Base-by-base conservation (phyloP, 768 basidiomycete species). In the Fomitopsis serialis region DNA sequence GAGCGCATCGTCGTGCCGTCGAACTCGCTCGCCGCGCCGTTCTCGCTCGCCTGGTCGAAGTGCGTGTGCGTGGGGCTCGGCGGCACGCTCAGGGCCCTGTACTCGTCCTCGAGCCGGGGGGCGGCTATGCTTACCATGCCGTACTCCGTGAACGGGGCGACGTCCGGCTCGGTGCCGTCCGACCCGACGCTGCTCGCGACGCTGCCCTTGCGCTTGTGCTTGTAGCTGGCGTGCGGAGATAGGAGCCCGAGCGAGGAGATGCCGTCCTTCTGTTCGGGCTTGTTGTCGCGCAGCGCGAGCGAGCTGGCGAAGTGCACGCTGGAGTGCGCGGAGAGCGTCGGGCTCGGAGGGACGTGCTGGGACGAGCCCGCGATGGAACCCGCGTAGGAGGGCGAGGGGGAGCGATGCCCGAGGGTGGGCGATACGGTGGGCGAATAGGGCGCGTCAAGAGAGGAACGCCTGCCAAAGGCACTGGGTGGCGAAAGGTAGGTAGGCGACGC, bases 261-360 rank as follows among this genome's bases (percentile, higher is more conserved):
- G n/a, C 80, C 87, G 25, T 69, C 73, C 29, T 68, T 72, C 32
- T 77, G 76, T 21, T 85, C 78, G 0, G 87, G 89, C 37, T 78
- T 76, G 61, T 90, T 91, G 42, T 84, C 80, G 35, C 90, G 81
- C 45, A 92, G 64, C 3, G 76, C 75, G 3, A 81, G 70, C 7
- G 82, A 72, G 2, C 79, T 77, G 29, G 63, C 67, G 54, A 85
- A 89, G 32, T 82, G 79, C 0, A 79, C 76, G 0, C 81, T 81
- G 2, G 85, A 87, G 15, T 74, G 76, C 15, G 85, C 87, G 0
- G 90, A 89, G 10, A 89, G 74, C 0, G 89, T 90, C 1, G 89
- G 90, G 0, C 89, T 92, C 0, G 89, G 88, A 0, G 89, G 89
- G 68, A 76, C 22, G 35, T 21, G 32, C 35, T 67, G 17, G 37